Percentiles rank a stretch among this genome's conserved stretches.
phyloP scores from a whole-genome alignment of 2,329 filamentous ascomycete species.

The Ceratocystis papillata region DNA sequence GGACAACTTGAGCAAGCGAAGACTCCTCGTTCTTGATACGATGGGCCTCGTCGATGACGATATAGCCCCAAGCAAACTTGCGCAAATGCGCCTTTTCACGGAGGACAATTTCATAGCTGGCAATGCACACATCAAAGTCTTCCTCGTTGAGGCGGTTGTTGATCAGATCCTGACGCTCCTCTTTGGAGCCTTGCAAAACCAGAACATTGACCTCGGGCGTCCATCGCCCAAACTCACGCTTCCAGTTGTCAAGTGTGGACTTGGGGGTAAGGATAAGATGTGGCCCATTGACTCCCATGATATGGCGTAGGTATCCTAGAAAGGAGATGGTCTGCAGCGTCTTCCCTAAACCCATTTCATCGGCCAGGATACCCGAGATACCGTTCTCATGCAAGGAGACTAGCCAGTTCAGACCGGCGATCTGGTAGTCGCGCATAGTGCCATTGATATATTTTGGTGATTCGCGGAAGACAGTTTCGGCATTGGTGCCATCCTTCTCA shows the following conservation, averaged over 20 bases:
- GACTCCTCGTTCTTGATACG: constrained; percentile 99
- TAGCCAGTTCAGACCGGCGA: constrained; percentile 93
- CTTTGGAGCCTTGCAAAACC: constrained; percentile 88
- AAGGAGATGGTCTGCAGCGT: constrained; percentile 96
- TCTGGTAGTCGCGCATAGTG: constrained; percentile 90
- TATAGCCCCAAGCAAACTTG: constrained; percentile 99
- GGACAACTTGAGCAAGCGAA: constrained; percentile 89
- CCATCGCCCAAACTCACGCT: constrained; percentile 86
- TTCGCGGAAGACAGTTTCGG: constrained; percentile 84
- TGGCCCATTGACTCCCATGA: constrained; percentile 79
- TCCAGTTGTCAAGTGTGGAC: constrained; percentile 97
- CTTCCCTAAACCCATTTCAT: constrained; percentile 98
- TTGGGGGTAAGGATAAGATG: constrained; percentile 91
- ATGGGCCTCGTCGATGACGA: constrained; percentile 95
- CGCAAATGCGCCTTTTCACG: constrained; percentile 89
- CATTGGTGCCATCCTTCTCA: constrained; percentile 75
- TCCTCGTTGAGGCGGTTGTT: constrained; percentile 84
- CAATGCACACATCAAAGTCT: constrained; percentile 95
- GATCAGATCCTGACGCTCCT: constrained; percentile 79
- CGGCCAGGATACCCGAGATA: constrained; percentile 93
- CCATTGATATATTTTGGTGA: constrained; percentile 84
- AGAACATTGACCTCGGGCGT: constrained; percentile 91
- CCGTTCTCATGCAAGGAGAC: constrained; percentile 97
- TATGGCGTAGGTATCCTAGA: constrained; percentile 83
- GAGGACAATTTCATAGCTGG: constrained; percentile 97